Evolutionary conservation across 345 rosid genomes (phyloP).

Genomic region (Sisymbrium altissimum): DNA sequence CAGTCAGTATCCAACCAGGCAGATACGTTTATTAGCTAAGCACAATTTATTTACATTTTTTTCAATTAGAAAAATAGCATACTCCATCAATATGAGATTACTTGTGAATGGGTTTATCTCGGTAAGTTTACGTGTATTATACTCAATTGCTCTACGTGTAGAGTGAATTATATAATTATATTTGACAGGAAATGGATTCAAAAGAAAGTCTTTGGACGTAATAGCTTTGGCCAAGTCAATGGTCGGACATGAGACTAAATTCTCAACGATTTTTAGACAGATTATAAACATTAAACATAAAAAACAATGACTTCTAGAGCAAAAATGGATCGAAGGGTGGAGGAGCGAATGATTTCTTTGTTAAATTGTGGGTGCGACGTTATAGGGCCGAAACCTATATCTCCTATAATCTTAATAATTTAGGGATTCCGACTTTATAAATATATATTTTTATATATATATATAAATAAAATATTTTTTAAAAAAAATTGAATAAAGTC

Average conservation of each 20-base stretch:
- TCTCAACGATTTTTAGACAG: not conserved
- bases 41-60: not conserved
- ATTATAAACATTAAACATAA: not conserved
- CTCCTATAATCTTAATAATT: too few species aligned
- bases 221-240: slow-evolving; percentile 21
- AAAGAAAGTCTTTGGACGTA: slow-evolving; percentile 6
- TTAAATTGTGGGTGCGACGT: too few species aligned
- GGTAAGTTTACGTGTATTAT: not conserved
- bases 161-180: not conserved
- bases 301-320: not conserved
- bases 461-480: too few species aligned
- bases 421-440: too few species aligned
- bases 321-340: not conserved
- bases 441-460: too few species aligned
- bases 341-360: not conserved
- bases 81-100: not conserved
- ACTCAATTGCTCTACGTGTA: not conserved
- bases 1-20: too few species aligned
- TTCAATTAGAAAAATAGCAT: not conserved
- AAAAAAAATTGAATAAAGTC: too few species aligned
- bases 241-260: not conserved
- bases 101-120: not conserved
- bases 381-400: too few species aligned
- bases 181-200: not conserved
- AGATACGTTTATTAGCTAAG: not conserved